Evolutionary conservation across 176 grass and related monocot genomes (phyloP), one percentile per base, ranked within the genome.

Genomic region (Paspalum notatum): DNA sequence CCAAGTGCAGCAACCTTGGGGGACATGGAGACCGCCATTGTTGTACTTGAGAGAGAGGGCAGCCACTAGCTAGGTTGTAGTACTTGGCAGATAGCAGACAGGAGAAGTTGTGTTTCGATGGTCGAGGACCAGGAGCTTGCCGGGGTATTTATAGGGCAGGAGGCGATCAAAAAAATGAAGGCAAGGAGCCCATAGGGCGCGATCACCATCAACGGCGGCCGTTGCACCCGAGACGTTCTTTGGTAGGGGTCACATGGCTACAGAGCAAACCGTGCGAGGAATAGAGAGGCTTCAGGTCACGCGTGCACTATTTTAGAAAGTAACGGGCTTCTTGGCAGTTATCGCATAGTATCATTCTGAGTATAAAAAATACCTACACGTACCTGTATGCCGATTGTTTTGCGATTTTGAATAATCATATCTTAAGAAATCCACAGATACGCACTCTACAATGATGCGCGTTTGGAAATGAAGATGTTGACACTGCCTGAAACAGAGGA

Each of bases 241-340:
- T 50, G 76, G 72, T 75, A 85, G 71, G n/a, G 55, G 55, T 89
- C 87, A 89, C 87, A 89, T 89, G 87, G 63, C 77, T 81, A 10
- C 3, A 26, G 82, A 89, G 71, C 62, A 76, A 84, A 84, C 76
- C 87, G 68, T 69, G 86, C 52, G 60, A 24, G 61, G 57, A 69
- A 82, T 55, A 40, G 71, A 47, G 62, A 26, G 40, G 32, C 27
- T 79, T 11, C 60, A 6, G 52, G 46, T 74, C 75, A 79, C 54
- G 74, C 38, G 66, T 50, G 80, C n/a, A 18, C 59, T 78, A 43
- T 66, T 48, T 65, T 65, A n/a, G 46, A 66, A 25, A 60, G 37
- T 12, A 55, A 71, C 68, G 48, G 48, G 53, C 39, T 5, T 18
- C 63, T 64, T 57, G 71, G 55, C 82, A 41, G 87, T 48, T 64